Evolutionary conservation across 73 alveolate species (phyloP).

Genomic region (Tetrahymena elliotti): DNA sequence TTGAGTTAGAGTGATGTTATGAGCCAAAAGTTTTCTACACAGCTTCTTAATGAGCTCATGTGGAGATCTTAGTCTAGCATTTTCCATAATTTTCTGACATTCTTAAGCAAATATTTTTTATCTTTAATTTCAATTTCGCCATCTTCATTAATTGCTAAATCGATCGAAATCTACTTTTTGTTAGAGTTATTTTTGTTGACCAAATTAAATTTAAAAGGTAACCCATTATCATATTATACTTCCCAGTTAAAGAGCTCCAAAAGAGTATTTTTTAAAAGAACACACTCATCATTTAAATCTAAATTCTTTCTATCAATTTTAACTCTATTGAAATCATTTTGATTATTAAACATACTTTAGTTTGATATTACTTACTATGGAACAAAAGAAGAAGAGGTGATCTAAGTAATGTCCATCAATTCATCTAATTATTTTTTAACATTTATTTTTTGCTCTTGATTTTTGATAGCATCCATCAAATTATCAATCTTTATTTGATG

Average conservation of each 20-base stretch:
- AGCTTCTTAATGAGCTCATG: neutral
- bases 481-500: neutral
- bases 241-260: neutral
- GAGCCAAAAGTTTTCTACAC: neutral
- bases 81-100: neutral
- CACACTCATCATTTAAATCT: neutral
- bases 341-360: neutral
- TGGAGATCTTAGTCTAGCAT: neutral
- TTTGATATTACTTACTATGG: neutral
- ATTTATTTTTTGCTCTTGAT: neutral
- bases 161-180: neutral
- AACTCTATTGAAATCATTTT: neutral
- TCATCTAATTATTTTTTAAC: neutral
- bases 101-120: neutral
- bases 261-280: neutral
- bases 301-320: neutral
- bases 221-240: neutral
- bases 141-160: neutral
- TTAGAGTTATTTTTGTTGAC: neutral
- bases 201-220: neutral
- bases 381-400: neutral
- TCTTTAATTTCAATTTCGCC: neutral
- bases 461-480: neutral
- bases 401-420: neutral
- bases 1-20: neutral